Evolutionary conservation across 139 green algal genomes (phyloP).

Genomic region (Chlorella vulgaris): DNA sequence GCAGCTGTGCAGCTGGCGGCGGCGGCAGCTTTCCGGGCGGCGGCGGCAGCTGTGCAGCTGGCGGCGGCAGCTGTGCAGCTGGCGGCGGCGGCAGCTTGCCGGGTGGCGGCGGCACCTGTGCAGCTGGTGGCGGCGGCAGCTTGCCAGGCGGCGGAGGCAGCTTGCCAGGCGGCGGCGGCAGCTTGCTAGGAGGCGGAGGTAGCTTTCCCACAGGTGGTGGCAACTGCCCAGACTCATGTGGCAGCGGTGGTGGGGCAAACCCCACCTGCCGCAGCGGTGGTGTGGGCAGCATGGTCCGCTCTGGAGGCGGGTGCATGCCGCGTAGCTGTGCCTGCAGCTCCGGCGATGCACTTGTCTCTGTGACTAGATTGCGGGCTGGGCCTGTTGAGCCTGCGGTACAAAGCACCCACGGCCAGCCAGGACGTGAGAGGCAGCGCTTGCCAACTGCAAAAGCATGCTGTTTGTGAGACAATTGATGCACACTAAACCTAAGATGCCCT

Average conservation of each 20-base stretch:
- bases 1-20: background rate
- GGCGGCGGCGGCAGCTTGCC: too few species aligned
- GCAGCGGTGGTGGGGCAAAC: background rate
- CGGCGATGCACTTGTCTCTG: conserved; percentile 11
- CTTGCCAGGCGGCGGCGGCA: background rate
- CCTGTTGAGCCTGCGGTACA: conserved; percentile 7
- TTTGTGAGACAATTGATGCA: too few species aligned
- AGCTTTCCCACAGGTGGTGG: background rate
- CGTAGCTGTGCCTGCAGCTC: conserved; percentile 8
- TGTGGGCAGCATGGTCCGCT: conserved; percentile 19
- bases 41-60: background rate
- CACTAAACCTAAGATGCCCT: too few species aligned
- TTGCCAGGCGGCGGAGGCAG: background rate
- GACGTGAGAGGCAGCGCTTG: background rate
- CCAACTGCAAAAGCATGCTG: too few species aligned
- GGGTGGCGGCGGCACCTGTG: background rate
- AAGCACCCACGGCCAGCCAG: background rate
- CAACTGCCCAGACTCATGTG: background rate
- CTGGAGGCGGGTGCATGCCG: background rate
- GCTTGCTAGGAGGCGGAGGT: background rate
- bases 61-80: background rate
- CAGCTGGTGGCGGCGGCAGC: background rate
- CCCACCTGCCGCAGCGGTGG: background rate
- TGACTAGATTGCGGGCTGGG: conserved; percentile 15
- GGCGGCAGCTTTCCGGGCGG: background rate